Percentiles rank a stretch among this genome's conserved stretches.
These are phyloP conservation scores for Aspergillus avenaceus DNA, from an alignment of 495 filamentous ascomycete species.

Conservation along the genomic window DNA sequence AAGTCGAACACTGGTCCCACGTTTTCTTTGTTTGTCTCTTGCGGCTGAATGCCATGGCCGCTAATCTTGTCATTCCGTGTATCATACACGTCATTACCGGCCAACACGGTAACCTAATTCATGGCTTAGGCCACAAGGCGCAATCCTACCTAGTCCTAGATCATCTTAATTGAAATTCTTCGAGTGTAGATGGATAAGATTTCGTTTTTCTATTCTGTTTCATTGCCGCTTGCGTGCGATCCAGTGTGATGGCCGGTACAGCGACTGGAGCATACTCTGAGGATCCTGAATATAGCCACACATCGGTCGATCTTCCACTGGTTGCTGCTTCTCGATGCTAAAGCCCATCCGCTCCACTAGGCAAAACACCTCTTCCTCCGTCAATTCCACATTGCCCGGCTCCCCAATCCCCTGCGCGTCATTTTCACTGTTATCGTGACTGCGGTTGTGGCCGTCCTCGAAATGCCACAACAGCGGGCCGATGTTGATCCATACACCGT, in stretches of 20 bases:
- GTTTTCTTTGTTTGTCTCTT: slow-evolving; percentile 13
- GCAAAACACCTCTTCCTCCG: slow-evolving; percentile 77
- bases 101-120: neutral
- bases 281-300: slow-evolving; percentile 82
- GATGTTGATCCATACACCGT: slow-evolving; percentile 82
- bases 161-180: neutral
- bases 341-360: slow-evolving; percentile 79
- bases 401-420: slow-evolving; percentile 60
- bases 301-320: slow-evolving; percentile 42
- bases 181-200: neutral
- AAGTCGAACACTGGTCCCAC: slow-evolving; percentile 8
- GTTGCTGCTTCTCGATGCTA: slow-evolving; percentile 50
- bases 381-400: slow-evolving; percentile 80
- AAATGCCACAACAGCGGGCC: slow-evolving; percentile 93
- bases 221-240: slow-evolving; percentile 62
- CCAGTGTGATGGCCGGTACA: slow-evolving; percentile 77
- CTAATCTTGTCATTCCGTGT: slow-evolving; percentile 1
- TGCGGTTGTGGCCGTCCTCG: slow-evolving; percentile 49
- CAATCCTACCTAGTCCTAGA: slow-evolving; percentile 1
- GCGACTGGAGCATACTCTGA: slow-evolving; percentile 78
- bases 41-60: slow-evolving; percentile 18
- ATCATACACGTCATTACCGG: slow-evolving; percentile 4
- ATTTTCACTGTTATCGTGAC: slow-evolving; percentile 9
- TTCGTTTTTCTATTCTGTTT: neutral
- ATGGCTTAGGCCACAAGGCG: slow-evolving; percentile 11